phyloP scores from a whole-genome alignment of 176 grass and related monocot species.

The Carex cristatella region DNA sequence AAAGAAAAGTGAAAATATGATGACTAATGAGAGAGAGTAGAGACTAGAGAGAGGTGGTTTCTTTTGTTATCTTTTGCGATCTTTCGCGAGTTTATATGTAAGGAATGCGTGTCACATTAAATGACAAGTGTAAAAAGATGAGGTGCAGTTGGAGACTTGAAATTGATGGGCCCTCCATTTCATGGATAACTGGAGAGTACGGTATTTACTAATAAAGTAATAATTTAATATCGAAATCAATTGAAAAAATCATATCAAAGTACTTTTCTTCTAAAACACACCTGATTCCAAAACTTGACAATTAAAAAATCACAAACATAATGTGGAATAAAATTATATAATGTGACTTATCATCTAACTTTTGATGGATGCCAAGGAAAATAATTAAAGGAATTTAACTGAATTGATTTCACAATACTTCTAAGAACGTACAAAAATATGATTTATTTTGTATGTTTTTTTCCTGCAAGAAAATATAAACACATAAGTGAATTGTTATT shows the following conservation, averaged over 20 bases:
- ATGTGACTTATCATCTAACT: neutral
- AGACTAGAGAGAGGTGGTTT: neutral
- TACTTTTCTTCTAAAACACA: neutral
- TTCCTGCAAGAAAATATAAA: neutral
- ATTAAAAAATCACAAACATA: neutral
- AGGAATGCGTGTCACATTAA: constrained; percentile 16
- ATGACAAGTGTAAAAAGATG: constrained; percentile 22
- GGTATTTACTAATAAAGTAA: neutral
- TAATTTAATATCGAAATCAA: neutral
- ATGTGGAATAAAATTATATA: neutral
- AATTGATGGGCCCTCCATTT: neutral
- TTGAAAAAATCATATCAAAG: neutral
- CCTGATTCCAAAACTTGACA: neutral
- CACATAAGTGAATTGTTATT: too few species aligned
- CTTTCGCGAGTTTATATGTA: constrained; percentile 19
- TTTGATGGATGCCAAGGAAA: neutral
- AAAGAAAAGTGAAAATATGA: neutral
- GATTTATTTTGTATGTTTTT: neutral
- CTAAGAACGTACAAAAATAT: neutral
- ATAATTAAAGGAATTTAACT: neutral
- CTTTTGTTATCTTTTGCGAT: constrained; percentile 10
- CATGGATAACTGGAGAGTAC: neutral
- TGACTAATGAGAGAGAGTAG: neutral
- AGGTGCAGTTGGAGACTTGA: constrained; percentile 9
- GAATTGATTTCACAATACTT: neutral